Conservation (phyloP, 768 basidiomycete species). For the Auriscalpium microsporum region DNA sequence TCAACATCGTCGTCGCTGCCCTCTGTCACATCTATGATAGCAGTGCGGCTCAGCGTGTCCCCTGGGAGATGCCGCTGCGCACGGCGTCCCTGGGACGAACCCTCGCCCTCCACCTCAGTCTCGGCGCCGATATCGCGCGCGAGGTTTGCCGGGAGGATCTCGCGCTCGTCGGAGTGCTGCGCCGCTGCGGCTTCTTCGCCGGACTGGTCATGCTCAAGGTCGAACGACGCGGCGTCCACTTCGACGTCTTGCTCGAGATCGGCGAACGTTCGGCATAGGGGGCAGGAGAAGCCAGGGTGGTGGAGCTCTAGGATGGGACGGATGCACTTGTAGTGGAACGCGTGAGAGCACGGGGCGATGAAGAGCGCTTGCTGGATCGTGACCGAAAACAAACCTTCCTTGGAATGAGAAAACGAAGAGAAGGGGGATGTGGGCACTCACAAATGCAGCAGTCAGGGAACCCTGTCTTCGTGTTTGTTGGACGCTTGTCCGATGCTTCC, state of each 20-base stretch:
- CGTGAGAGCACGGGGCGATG: slow-evolving; percentile 95
- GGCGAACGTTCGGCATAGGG: slow-evolving; percentile 89
- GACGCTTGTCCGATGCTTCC: slow-evolving; percentile 17
- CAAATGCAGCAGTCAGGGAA: slow-evolving; percentile 84
- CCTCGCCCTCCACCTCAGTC: neutral
- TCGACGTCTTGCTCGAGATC: slow-evolving; percentile 96
- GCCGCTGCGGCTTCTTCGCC: neutral
- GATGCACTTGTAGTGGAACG: slow-evolving; percentile 96
- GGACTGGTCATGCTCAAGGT: neutral
- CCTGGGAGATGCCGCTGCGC: neutral
- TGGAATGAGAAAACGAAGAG: neutral
- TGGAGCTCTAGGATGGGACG: slow-evolving; percentile 83
- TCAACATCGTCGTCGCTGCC: neutral
- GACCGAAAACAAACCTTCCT: slow-evolving; percentile 57
- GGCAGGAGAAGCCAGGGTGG: slow-evolving; percentile 90
- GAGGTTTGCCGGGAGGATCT: neutral
- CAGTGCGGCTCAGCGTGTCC: neutral
- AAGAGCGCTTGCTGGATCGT: slow-evolving; percentile 94
- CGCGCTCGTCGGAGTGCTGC: neutral
- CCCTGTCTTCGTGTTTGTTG: slow-evolving; percentile 21
- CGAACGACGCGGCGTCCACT: slow-evolving; percentile 30
- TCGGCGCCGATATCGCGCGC: neutral
- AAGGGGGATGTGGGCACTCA: slow-evolving; percentile 28
- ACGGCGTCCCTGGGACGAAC: neutral
- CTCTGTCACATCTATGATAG: neutral